These are phyloP conservation scores for Rauvolfia tetraphylla DNA, from an alignment of 257 asterid species.

Conservation along the genomic window DNA sequence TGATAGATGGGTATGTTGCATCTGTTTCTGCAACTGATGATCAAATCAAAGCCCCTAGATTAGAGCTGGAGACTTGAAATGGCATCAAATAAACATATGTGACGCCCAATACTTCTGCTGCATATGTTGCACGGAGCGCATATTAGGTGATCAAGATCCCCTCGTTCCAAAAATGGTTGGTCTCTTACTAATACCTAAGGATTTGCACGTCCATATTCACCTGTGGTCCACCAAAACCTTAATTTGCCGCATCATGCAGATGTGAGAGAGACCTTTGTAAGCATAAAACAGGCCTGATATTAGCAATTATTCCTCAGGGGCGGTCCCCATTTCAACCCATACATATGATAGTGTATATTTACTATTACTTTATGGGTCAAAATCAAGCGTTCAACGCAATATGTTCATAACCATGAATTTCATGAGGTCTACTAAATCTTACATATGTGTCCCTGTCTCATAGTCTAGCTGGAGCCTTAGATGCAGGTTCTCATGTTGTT, in stretches of 20 bases:
- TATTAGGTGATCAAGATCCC: conserved; percentile 17
- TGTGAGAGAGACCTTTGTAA: neutral
- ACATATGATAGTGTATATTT: no score
- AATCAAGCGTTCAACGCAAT: neutral
- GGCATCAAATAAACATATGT: neutral
- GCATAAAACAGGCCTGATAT: neutral
- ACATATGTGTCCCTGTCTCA: no score
- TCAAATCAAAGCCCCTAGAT: conserved; percentile 12
- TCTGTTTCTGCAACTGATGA: neutral
- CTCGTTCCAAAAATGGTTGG: neutral
- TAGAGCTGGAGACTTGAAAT: conserved; percentile 14
- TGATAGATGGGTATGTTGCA: no score
- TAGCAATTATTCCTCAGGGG: neutral
- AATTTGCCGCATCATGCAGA: conserved; percentile 9
- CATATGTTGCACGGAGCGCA: conserved; percentile 48
- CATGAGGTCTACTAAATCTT: no score
- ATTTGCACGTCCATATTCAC: neutral
- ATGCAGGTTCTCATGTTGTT: no score
- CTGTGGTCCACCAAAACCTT: conserved; percentile 20
- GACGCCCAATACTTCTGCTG: conserved; percentile 34
- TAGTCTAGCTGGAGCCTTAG: no score
- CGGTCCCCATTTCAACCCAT: neutral
- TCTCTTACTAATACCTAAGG: neutral
- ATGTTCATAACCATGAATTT: no score
- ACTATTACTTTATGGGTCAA: neutral